Percentiles rank a stretch among this genome's conserved stretches.
Conservation (phyloP, 345 rosid species). For the Punica granatum region DNA sequence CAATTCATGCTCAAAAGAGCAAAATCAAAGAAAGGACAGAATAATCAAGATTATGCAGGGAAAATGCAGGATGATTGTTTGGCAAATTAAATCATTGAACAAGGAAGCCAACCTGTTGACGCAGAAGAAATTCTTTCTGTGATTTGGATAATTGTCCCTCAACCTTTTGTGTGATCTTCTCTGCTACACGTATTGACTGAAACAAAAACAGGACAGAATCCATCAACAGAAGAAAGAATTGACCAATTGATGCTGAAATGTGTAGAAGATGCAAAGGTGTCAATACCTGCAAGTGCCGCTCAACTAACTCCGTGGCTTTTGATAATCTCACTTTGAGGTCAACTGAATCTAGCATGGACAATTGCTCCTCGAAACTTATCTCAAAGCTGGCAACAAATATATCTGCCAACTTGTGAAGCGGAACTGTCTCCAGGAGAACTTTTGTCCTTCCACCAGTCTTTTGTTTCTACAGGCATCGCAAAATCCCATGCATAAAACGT, state of each 20-base stretch:
- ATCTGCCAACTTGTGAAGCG: conserved; percentile 95
- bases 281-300: conserved; percentile 92
- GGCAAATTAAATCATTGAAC: not conserved
- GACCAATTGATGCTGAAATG: conserved; percentile 1
- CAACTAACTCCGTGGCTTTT: conserved; percentile 96
- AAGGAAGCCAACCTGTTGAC: conserved; percentile 79
- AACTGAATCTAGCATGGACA: conserved; percentile 89
- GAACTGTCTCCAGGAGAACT: conserved; percentile 93
- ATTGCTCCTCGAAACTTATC: conserved; percentile 96
- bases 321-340: conserved; percentile 88
- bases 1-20: not conserved
- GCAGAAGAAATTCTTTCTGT: conserved; percentile 97
- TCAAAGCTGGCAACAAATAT: conserved; percentile 99
- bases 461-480: conserved; percentile 51
- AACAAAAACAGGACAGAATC: conserved; percentile 26
- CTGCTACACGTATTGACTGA: conserved; percentile 99
- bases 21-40: no score
- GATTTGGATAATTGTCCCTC: conserved; percentile 98
- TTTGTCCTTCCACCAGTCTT: conserved; percentile 95
- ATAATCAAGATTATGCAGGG: not conserved
- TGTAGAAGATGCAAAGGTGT: conserved; percentile 10
- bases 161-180: conserved; percentile 97
- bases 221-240: conserved; percentile 18
- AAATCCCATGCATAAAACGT: conserved; percentile 4
- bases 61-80: not conserved